A percentile compares a stretch with the other conserved stretches of the same genome.
These are phyloP conservation scores for Pseudocercospora fijiensis DNA, from an alignment of 2,329 filamentous ascomycete species.

Conservation along the genomic window DNA sequence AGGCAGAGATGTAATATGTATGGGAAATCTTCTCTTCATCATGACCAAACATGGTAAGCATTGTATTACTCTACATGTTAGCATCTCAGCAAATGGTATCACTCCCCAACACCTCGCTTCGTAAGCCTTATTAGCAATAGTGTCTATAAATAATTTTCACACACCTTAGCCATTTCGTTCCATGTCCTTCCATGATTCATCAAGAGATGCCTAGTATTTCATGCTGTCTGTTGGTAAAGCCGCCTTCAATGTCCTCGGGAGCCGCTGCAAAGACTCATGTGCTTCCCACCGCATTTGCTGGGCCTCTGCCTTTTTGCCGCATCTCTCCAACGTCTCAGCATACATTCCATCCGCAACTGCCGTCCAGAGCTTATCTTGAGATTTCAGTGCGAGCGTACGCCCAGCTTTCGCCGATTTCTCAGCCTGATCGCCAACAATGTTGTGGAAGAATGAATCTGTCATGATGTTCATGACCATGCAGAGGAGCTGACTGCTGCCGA, in stretches of 20 bases:
- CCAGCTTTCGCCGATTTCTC: conserved; percentile 51
- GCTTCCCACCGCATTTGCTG: conserved; percentile 26
- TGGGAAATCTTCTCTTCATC: neutral
- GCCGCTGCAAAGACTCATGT: conserved; percentile 22
- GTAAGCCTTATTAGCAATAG: conserved; percentile 2
- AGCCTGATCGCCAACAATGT: conserved; percentile 66
- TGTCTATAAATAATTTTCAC: neutral
- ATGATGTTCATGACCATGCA: conserved; percentile 82
- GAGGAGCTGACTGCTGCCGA: conserved; percentile 75
- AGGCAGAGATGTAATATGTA: neutral
- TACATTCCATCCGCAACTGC: conserved; percentile 76
- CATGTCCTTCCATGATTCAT: neutral
- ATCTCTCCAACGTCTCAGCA: conserved; percentile 70
- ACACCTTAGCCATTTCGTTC: neutral
- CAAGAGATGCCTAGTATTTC: neutral
- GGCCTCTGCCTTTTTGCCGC: conserved; percentile 51
- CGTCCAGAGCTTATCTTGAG: conserved; percentile 40
- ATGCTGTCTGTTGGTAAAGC: conserved; percentile 10
- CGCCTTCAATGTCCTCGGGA: conserved; percentile 26
- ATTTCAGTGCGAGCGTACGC: conserved; percentile 58
- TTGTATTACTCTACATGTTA: neutral
- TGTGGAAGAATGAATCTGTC: conserved; percentile 77
- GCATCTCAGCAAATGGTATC: neutral
- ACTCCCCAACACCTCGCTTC: conserved; percentile 2
- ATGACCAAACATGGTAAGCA: neutral